Evolutionary conservation across 163 green algal genomes (phyloP), one percentile per base, ranked within the genome.

Genomic region (Picocystis sp.): DNA sequence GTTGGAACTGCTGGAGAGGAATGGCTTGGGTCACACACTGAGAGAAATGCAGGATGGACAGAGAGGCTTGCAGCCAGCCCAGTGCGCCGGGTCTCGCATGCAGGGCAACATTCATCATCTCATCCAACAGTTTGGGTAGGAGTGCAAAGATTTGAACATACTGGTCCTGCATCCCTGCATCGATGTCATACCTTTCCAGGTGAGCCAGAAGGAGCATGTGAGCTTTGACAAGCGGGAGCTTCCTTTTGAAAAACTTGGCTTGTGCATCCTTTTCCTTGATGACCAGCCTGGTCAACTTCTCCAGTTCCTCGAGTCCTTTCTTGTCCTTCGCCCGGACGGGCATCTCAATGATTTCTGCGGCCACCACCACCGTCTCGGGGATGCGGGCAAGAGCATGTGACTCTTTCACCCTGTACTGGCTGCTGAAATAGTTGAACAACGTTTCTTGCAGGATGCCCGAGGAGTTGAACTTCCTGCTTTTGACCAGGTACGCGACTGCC

Each of bases 331-430:
- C 14, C 0, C 72, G 73, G 9, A 77, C 82, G 15, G 75, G 76
- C 55, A 89, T 56, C 3, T 58, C 62, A 50, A 95, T 82, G 67
- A 93, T 95, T 76, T 97, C 87, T 60, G 82, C 77, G n/a, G 84
- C 82, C 23, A 71, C 75, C 22, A 88, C 68, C 33, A 95, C 69
- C 12, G 83, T 92, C 46, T 97, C 86, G 3, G 78, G 78, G 23
- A 97, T 80, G 43, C 73, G 73, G 3, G 69, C 66, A 46, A 93
- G 61, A 0, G 68, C 69, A 77, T 92, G 77, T 0, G 53, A 71
- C 60, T 88, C 78, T 62, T 94, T 94, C 48, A 93, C 72, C 43
- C 50, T 63, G 29, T 73, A 80, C 56, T 81, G 29, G 29, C 29
- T 38, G 29, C 29, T 38, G 29, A 38, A 38, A 38, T 38, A 38